Evolutionary conservation across 2,329 filamentous ascomycete species (phyloP).

Genomic region (Talaromyces rugulosus): DNA sequence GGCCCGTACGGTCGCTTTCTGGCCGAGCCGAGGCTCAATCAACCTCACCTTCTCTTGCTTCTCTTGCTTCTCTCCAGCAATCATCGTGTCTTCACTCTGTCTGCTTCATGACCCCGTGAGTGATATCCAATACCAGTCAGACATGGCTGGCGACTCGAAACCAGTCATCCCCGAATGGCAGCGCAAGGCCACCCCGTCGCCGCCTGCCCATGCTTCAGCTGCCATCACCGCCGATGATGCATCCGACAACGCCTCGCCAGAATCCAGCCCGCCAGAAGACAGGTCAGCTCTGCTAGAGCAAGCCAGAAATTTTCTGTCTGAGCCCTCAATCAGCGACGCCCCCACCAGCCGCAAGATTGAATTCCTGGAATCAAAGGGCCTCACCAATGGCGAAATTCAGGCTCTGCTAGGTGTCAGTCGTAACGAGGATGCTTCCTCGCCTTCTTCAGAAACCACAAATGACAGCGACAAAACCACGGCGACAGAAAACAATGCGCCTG

Average conservation of each 20-base stretch:
- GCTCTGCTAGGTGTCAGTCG: conserved; percentile 52
- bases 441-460: conserved; percentile 12
- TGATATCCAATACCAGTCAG: background rate
- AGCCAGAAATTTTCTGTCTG: conserved; percentile 70
- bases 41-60: background rate
- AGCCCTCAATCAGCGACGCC: conserved; percentile 66
- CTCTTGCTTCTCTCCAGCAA: background rate
- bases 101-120: background rate
- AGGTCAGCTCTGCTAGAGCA: conserved; percentile 54
- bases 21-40: background rate
- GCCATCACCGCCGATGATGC: conserved; percentile 19
- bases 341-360: conserved; percentile 67
- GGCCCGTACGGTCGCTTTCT: background rate
- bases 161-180: conserved; percentile 12
- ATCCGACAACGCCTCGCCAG: conserved; percentile 21
- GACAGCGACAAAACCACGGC: background rate
- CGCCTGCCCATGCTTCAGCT: conserved; percentile 14
- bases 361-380: conserved; percentile 74
- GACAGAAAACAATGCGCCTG: conserved; percentile 12
- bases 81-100: background rate
- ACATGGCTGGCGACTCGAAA: conserved; percentile 9
- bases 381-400: conserved; percentile 64
- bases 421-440: conserved; percentile 22
- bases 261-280: conserved; percentile 15
- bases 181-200: conserved; percentile 6